Base-by-base conservation (phyloP, 352 stramenopile species). In the Phytophthora vignae region DNA sequence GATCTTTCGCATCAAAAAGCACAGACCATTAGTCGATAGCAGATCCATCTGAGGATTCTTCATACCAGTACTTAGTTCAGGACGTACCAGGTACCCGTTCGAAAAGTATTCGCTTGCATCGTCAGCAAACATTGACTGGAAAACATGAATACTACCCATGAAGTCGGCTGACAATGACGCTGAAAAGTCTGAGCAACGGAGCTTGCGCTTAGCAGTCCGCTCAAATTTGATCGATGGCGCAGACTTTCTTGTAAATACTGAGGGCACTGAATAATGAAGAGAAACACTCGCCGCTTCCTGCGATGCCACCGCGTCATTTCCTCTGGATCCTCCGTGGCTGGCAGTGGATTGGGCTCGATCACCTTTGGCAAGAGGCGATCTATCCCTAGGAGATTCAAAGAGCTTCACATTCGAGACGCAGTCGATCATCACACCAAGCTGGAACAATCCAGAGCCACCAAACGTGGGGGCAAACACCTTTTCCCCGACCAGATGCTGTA, bases 31-130 rank as follows among this genome's bases (percentile, higher is more conserved):
- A 29, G 25, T 29, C 21, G 11, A 7, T 10, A n/a, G 21, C 49
- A 25, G 15, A 25, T 52, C 4, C 19, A 33, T 36, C 21, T 14
- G 3, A 11, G 17, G n/a, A 17, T 55, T 6, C 0, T n/a, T n/a
- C n/a, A 11, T 33, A 7, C 12, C 21, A 33, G 17, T 19, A 11
- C 8, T n/a, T n/a, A 55, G 15, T 44, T 5, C 19, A 58, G 21
- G 33, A 19, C 67, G 40, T 82, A 88, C 80, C 73, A 88, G n/a
- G 31, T 73, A 64, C 5, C 55, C 66, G 40, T 25, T 60, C n/a
- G 58, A 67, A 42, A 81, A 81, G 29, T 67, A 70, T 10, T 65
- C 31, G 11, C 11, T 69, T 1, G 55, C 22, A 55, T 84, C 67
- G 11, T 61, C 38, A 9, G 67, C 44, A 56, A 77, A 60, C 10